phyloP scores from a whole-genome alignment of 164 flowering plant genomes.

The Cinnamomum chago region DNA sequence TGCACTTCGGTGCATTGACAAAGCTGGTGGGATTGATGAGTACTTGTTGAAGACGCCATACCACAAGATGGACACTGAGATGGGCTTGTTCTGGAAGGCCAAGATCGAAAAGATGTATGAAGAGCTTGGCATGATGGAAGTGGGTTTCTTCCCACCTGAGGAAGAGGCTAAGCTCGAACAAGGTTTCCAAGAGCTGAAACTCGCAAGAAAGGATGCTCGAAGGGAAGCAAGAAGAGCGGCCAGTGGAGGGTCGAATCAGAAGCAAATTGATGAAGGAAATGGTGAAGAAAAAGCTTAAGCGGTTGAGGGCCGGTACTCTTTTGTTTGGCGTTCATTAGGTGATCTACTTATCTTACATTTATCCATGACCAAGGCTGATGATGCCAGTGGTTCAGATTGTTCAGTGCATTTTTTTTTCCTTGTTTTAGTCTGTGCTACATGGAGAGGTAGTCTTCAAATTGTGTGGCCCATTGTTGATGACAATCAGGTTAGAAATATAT shows the following conservation, averaged over 20 bases:
- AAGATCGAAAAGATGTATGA: constrained; percentile 33
- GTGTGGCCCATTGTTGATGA: too few species aligned
- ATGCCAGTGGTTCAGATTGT: too few species aligned
- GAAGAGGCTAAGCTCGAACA: constrained; percentile 54
- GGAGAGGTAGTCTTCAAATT: too few species aligned
- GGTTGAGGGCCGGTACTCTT: neutral
- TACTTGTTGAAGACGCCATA: constrained; percentile 32
- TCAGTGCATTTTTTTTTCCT: too few species aligned
- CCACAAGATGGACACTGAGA: constrained; percentile 33
- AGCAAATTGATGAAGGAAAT: constrained; percentile 13
- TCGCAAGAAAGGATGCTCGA: constrained; percentile 41
- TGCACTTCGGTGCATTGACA: constrained; percentile 80
- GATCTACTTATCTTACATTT: too few species aligned
- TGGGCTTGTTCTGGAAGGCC: constrained; percentile 34
- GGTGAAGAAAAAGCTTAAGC: neutral
- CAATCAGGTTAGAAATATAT: too few species aligned
- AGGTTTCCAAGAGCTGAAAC: constrained; percentile 39
- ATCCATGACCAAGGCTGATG: too few species aligned
- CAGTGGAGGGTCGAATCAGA: constrained; percentile 22
- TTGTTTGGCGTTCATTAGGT: too few species aligned
- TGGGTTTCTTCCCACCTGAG: constrained; percentile 50
- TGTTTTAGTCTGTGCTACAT: too few species aligned
- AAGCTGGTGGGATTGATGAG: constrained; percentile 66
- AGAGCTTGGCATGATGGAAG: constrained; percentile 39
- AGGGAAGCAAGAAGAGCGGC: constrained; percentile 38